Evolutionary conservation across 345 rosid genomes (phyloP).

Genomic region (Hibiscus syriacus): DNA sequence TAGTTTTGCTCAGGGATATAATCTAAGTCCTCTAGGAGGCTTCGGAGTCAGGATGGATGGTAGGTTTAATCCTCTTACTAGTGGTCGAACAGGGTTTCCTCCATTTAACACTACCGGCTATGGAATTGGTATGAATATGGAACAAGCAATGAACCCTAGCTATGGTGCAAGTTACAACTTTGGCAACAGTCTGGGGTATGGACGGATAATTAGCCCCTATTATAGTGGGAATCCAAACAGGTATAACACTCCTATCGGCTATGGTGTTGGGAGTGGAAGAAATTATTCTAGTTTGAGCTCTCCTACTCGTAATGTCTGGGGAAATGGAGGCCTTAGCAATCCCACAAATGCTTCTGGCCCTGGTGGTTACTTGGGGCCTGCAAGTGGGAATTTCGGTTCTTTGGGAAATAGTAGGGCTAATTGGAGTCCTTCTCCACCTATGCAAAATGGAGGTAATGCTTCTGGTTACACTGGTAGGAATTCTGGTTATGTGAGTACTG

Average conservation of each 20-base stretch:
- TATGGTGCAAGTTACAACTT: background rate
- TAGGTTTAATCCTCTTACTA: background rate
- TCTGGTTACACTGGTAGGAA: background rate
- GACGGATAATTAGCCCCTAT: background rate
- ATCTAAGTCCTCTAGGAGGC: background rate
- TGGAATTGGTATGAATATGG: background rate
- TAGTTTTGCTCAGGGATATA: background rate
- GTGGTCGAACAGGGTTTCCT: background rate
- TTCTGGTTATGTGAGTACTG: background rate
- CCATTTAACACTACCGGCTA: background rate
- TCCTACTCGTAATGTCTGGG: background rate
- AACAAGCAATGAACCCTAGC: background rate
- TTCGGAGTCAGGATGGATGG: background rate
- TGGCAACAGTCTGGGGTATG: background rate
- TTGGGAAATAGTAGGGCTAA: background rate
- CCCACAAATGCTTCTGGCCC: background rate
- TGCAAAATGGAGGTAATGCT: background rate
- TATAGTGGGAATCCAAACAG: background rate
- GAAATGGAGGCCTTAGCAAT: background rate
- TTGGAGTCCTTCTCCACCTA: background rate
- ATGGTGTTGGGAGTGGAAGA: background rate
- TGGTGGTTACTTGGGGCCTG: background rate
- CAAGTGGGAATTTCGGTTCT: background rate
- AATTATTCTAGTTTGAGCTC: background rate
- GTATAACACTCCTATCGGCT: background rate